Evolutionary conservation across 2,329 filamentous ascomycete species (phyloP).

Genomic region (Ceratocystis destructans): DNA sequence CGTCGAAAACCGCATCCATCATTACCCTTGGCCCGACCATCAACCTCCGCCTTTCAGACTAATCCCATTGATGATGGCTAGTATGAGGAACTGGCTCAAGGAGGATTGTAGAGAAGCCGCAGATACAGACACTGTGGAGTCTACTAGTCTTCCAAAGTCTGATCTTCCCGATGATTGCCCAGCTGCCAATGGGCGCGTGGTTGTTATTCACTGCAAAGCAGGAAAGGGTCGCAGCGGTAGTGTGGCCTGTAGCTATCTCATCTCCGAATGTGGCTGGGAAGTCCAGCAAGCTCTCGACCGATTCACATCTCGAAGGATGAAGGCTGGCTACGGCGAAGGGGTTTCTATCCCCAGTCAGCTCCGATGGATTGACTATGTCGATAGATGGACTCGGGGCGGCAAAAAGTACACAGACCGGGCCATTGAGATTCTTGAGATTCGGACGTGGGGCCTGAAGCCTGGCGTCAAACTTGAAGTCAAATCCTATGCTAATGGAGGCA

Average conservation of each 20-base stretch:
- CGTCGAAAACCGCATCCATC: constrained; percentile 71
- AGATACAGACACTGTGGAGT: neutral
- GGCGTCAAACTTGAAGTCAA: constrained; percentile 80
- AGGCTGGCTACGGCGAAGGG: constrained; percentile 73
- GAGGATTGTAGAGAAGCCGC: constrained; percentile 23
- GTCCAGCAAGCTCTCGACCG: constrained; percentile 39
- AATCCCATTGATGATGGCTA: constrained; percentile 76
- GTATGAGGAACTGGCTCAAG: constrained; percentile 79
- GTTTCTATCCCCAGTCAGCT: constrained; percentile 89
- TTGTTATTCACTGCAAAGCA: constrained; percentile 92
- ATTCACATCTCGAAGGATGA: constrained; percentile 74
- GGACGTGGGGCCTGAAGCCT: constrained; percentile 75
- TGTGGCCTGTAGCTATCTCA: constrained; percentile 74
- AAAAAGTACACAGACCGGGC: constrained; percentile 73
- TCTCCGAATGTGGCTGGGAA: constrained; percentile 62
- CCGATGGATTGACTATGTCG: constrained; percentile 76
- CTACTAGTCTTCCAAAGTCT: neutral
- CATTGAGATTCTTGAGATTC: constrained; percentile 76
- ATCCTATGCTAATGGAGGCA: constrained; percentile 78
- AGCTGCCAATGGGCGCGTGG: constrained; percentile 35
- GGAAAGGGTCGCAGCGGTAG: constrained; percentile 91
- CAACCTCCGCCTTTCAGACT: constrained; percentile 88
- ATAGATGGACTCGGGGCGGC: constrained; percentile 61
- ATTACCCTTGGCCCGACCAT: constrained; percentile 95
- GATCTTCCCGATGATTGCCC: constrained; percentile 16